phyloP scores from a whole-genome alignment of 495 filamentous ascomycete genomes.

The Gamarada debralockiae region DNA sequence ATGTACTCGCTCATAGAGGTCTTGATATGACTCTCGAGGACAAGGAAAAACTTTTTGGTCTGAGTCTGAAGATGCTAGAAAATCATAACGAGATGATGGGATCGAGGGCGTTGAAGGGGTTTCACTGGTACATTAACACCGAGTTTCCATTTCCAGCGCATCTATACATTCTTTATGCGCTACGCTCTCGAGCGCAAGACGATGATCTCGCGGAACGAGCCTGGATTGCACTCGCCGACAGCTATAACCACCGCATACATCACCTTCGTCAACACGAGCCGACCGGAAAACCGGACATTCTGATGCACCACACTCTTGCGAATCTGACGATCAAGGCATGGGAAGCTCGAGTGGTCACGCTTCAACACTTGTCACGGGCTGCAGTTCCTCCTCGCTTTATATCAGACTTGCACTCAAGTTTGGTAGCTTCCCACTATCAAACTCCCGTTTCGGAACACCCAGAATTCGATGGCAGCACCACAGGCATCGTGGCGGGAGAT shows the following conservation, averaged over 20 bases:
- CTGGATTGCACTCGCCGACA: neutral
- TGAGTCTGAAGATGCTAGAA: constrained; percentile 36
- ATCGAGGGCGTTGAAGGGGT: neutral
- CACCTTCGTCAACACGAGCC: neutral
- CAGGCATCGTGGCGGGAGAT: neutral
- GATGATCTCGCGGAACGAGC: neutral
- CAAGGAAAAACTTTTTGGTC: constrained; percentile 41
- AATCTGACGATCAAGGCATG: neutral
- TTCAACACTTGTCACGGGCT: neutral
- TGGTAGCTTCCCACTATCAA: neutral
- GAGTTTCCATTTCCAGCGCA: neutral
- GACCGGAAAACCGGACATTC: neutral
- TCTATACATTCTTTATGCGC: neutral
- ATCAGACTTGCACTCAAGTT: neutral
- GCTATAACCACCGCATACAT: neutral
- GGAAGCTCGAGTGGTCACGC: neutral
- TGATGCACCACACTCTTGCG: neutral
- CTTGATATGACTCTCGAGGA: constrained; percentile 8
- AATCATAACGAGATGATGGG: constrained; percentile 24
- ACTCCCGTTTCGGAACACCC: neutral
- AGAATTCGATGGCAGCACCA: neutral
- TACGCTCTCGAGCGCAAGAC: neutral
- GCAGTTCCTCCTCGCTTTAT: neutral
- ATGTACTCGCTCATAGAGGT: constrained; percentile 40
- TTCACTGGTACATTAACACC: neutral